Evolutionary conservation across 768 basidiomycete genomes (phyloP).

Genomic region (Hygrocybe punicea): DNA sequence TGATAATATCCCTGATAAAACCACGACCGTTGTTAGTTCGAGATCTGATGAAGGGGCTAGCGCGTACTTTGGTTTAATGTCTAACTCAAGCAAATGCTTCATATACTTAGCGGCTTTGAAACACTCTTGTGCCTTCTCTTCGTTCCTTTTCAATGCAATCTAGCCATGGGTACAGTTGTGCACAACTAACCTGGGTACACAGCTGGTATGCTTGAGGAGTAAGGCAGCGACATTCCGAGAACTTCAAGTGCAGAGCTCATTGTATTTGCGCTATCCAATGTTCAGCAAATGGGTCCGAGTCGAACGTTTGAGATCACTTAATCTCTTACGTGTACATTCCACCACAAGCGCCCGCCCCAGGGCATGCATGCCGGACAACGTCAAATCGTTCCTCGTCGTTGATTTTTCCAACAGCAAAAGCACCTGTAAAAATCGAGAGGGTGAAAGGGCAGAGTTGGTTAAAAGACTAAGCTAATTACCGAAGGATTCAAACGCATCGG

Average conservation of each 20-base stretch:
- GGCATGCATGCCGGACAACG: slow-evolving; percentile 81
- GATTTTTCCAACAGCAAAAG: slow-evolving; percentile 73
- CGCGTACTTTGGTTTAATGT: slow-evolving; percentile 71
- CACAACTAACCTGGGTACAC: slow-evolving; percentile 53
- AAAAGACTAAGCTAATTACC: slow-evolving; percentile 38
- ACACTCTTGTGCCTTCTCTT: slow-evolving; percentile 83
- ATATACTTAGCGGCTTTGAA: slow-evolving; percentile 73
- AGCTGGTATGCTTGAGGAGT: slow-evolving; percentile 77
- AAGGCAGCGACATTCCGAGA: slow-evolving; percentile 82
- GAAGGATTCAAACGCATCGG: slow-evolving; percentile 81
- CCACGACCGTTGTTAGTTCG: background rate
- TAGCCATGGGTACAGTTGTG: background rate
- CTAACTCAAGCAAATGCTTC: slow-evolving; percentile 66
- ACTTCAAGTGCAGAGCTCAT: slow-evolving; percentile 85
- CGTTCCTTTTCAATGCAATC: background rate
- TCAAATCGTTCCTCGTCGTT: slow-evolving; percentile 78
- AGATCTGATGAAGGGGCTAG: background rate
- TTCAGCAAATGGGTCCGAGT: background rate
- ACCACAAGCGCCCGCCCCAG: slow-evolving; percentile 80
- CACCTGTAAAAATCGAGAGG: slow-evolving; percentile 45
- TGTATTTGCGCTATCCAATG: slow-evolving; percentile 64
- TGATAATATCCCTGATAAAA: slow-evolving; percentile 54
- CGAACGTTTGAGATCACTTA: background rate
- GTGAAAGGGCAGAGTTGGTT: background rate
- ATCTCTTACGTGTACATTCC: slow-evolving; percentile 76